phyloP scores from a whole-genome alignment of 768 basidiomycete species.

The Russula emetica region DNA sequence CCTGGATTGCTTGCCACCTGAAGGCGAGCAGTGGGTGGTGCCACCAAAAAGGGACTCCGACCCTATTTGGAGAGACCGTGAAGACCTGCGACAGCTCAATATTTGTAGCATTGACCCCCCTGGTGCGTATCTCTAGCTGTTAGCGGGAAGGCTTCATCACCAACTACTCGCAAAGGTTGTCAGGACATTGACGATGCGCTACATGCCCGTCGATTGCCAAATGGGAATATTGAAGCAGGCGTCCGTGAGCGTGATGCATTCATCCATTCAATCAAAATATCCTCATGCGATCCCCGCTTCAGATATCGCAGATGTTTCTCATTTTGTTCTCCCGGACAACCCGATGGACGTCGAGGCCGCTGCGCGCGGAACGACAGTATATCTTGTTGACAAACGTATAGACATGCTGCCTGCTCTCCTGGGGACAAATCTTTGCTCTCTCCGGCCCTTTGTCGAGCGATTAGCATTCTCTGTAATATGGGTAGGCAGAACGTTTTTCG shows the following conservation, averaged over 20 bases:
- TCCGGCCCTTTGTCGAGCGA: constrained; percentile 88
- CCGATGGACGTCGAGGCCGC: constrained; percentile 97
- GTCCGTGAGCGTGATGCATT: constrained; percentile 69
- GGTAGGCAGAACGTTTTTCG: constrained; percentile 48
- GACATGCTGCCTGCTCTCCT: constrained; percentile 95
- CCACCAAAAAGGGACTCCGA: constrained; percentile 59
- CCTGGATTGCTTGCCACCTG: constrained; percentile 78
- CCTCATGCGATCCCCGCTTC: constrained; percentile 12
- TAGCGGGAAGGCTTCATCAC: constrained; percentile 9
- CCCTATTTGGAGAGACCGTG: constrained; percentile 72
- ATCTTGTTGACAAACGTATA: constrained; percentile 96
- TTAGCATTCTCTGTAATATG: constrained; percentile 95
- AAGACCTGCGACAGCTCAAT: constrained; percentile 79
- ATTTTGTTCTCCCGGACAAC: constrained; percentile 90
- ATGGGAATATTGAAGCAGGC: constrained; percentile 94
- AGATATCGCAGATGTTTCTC: constrained; percentile 99
- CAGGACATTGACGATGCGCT: constrained; percentile 98
- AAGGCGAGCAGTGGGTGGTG: constrained; percentile 92
- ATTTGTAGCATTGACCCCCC: constrained; percentile 98
- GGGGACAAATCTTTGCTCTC: constrained; percentile 92
- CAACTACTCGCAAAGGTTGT: constrained; percentile 53
- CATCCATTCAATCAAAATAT: neutral
- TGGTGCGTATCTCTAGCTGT: constrained; percentile 41
- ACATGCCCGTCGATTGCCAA: constrained; percentile 81
- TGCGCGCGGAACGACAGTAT: constrained; percentile 94